Evolutionary conservation across 352 stramenopile genomes (phyloP).

Genomic region (Pythium utonaiense): DNA sequence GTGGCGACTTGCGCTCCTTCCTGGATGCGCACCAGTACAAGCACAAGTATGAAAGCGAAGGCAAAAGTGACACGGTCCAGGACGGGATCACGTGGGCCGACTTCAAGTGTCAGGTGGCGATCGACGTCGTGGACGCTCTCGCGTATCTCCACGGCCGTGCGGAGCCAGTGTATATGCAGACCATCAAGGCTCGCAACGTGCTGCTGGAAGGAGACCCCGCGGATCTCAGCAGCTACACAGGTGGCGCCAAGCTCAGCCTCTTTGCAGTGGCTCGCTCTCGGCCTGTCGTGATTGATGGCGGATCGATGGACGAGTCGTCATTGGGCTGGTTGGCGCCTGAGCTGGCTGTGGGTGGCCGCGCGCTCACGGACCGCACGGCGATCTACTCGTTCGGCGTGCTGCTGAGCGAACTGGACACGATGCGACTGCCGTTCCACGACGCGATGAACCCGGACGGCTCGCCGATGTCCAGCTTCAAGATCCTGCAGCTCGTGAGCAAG

Average conservation of each 20-base stretch:
- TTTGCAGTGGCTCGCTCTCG: constrained; percentile 60
- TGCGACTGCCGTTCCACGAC: constrained; percentile 59
- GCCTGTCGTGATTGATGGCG: constrained; percentile 43
- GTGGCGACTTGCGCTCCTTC: constrained; percentile 53
- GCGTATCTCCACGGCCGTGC: constrained; percentile 44
- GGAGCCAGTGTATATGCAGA: constrained; percentile 33
- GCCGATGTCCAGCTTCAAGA: constrained; percentile 63
- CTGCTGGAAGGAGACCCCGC: constrained; percentile 45
- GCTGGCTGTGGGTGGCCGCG: constrained; percentile 9
- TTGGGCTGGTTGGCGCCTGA: constrained; percentile 36
- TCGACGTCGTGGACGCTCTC: constrained; percentile 64
- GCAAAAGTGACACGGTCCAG: no score
- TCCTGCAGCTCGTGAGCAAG: constrained; percentile 60
- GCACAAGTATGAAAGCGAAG: neutral
- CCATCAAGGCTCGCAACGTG: constrained; percentile 70
- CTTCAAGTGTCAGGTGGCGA: constrained; percentile 67
- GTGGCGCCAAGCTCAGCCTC: constrained; percentile 58
- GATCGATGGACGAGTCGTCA: constrained; percentile 13
- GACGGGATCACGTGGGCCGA: constrained; percentile 63
- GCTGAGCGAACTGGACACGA: constrained; percentile 65
- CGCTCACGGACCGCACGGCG: constrained; percentile 13
- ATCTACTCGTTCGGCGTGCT: constrained; percentile 36
- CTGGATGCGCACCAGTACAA: constrained; percentile 21
- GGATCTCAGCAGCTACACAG: neutral
- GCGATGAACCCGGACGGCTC: constrained; percentile 57